Evolutionary conservation across 2,329 filamentous ascomycete genomes (phyloP), one percentile per base, ranked within the genome.

Genomic region (Elsinoe arachidis): DNA sequence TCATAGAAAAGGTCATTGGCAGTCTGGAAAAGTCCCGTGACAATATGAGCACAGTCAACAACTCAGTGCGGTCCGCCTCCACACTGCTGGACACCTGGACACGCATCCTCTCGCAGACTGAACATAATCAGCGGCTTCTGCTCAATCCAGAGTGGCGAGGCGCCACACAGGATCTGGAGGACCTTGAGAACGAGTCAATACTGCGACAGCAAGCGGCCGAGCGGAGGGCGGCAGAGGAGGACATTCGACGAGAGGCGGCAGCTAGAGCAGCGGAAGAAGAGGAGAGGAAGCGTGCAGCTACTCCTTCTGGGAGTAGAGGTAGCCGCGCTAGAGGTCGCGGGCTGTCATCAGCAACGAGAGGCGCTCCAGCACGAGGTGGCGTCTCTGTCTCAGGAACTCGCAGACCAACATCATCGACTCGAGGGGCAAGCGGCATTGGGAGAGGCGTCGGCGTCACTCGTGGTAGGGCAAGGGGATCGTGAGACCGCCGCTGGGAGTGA

Each of bases 31-130:
- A 83, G 61, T 85, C 87, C 21, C 86, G 83, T 66, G 81, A 79
- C 57, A 91, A 91, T 70, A 93, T 93, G 88, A 78, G 83, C 65
- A 95, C 87, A 21, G 91, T 97, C 35, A 87, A 87, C 56, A 81
- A 81, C 61, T 96, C 93, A 2, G 90, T 97, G 41, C 81, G 81
- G 63, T 92, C 91, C 57, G 90, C 93, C 2, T 95, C 91, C 12
- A 88, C 87, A 1, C 81, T 99, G 12, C 83, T 99, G 33, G 90
- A 95, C 66, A 95, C 91, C 14, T 99, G 92, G 92, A 95, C 90
- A 7, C 85, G 90, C 55, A 96, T 99, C 63, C 81, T 99, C 11
- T 93, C 90, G 5, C 93, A 99, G 72, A 96, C 93, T 3, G 93
- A 99, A 73, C 93, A 99, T 73, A 97, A 95, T 69, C 91, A 97